Evolutionary conservation across 2,329 filamentous ascomycete genomes (phyloP).

Genomic region (Fusarium chaquense): DNA sequence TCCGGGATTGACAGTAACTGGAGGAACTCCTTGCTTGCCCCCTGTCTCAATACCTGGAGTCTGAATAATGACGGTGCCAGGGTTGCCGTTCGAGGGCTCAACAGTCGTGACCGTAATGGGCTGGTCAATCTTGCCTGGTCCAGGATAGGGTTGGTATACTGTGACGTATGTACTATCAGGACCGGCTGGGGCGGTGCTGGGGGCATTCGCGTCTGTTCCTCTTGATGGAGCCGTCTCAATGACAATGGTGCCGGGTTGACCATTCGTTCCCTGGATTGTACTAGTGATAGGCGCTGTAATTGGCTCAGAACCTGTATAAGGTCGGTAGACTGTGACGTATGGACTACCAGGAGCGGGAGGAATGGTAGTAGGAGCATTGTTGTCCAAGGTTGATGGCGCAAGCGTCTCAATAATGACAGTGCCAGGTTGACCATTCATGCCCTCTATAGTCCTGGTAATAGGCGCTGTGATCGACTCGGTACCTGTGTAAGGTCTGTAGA

Average conservation of each 20-base stretch:
- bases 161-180: conserved; percentile 20
- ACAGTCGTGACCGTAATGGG: conserved; percentile 33
- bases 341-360: not conserved
- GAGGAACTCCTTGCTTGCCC: conserved; percentile 15
- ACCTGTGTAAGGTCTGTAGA: conserved; percentile 15
- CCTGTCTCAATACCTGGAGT: conserved; percentile 24
- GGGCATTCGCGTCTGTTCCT: not conserved
- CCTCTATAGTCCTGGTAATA: not conserved
- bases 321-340: conserved; percentile 12
- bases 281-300: conserved; percentile 1
- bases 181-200: not conserved
- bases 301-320: not conserved
- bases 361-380: not conserved
- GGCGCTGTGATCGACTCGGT: not conserved
- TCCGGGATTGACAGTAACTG: conserved; percentile 23
- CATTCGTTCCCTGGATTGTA: not conserved
- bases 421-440: not conserved
- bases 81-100: conserved; percentile 16
- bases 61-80: conserved; percentile 31
- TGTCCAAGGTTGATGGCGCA: not conserved
- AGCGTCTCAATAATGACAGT: not conserved
- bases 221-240: conserved; percentile 16
- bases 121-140: conserved; percentile 20
- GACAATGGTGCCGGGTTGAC: conserved; percentile 26
- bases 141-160: conserved; percentile 27